phyloP scores from a whole-genome alignment of 108 stramenopile species.

The Fragilariopsis cylindrus region DNA sequence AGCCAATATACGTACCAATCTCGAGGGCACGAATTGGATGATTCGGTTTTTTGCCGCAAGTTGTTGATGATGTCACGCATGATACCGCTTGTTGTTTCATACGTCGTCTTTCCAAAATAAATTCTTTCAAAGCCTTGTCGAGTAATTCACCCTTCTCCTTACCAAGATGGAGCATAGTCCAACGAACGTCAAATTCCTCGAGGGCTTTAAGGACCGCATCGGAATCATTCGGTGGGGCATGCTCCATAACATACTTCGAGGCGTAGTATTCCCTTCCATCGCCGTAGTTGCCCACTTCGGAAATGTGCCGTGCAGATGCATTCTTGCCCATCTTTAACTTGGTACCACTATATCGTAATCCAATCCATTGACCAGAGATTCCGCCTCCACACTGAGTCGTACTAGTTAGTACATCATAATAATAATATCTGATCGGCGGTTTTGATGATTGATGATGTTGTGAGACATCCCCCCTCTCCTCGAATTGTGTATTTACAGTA shows the following conservation, averaged over 20 bases:
- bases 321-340: conserved; percentile 1
- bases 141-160: conserved; percentile 1
- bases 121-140: not conserved
- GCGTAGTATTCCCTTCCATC: conserved; percentile 11
- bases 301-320: not conserved
- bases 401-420: too few species aligned
- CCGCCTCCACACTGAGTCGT: too few species aligned
- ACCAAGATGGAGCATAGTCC: conserved; percentile 13
- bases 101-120: not conserved
- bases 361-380: too few species aligned
- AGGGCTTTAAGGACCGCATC: not conserved
- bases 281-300: conserved; percentile 13
- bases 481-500: too few species aligned
- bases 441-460: too few species aligned
- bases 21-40: not conserved
- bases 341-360: too few species aligned
- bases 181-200: not conserved
- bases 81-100: not conserved
- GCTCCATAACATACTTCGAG: conserved; percentile 7
- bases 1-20: conserved; percentile 13
- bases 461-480: too few species aligned
- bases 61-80: too few species aligned
- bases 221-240: conserved; percentile 5
- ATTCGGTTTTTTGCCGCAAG: too few species aligned
- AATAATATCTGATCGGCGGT: too few species aligned